Percentiles rank a stretch among this genome's conserved stretches.
phyloP scores from a whole-genome alignment of 768 basidiomycete genomes.

The Podaxis carcinomalis region DNA sequence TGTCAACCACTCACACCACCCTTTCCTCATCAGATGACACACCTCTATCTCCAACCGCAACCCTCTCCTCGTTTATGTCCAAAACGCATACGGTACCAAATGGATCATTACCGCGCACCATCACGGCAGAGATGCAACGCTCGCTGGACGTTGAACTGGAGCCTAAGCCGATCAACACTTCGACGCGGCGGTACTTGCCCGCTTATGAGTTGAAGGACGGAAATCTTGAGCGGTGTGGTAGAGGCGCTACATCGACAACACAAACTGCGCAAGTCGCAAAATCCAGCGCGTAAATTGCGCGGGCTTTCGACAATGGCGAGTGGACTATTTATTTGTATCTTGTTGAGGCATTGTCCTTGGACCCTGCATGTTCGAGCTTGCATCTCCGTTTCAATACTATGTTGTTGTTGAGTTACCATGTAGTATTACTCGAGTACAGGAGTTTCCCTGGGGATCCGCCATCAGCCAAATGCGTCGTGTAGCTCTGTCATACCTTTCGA shows the following conservation, averaged over 20 bases:
- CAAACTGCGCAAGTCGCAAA: neutral
- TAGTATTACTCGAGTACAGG: neutral
- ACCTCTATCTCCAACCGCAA: constrained; percentile 21
- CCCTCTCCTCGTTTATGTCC: constrained; percentile 26
- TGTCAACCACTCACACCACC: constrained; percentile 19
- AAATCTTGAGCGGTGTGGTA: constrained; percentile 66
- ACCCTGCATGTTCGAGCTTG: neutral
- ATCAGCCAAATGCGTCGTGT: too few species aligned
- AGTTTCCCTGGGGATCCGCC: too few species aligned
- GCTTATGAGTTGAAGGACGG: constrained; percentile 81
- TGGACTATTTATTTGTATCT: neutral
- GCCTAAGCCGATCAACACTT: neutral
- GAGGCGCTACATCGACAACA: constrained; percentile 28
- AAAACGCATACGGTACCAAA: constrained; percentile 23
- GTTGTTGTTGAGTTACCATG: neutral
- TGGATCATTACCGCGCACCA: constrained; percentile 9
- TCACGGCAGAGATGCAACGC: constrained; percentile 1
- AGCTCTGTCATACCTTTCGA: too few species aligned
- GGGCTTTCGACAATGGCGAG: neutral
- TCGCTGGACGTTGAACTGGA: neutral
- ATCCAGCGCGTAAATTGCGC: neutral
- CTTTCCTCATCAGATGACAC: constrained; percentile 12
- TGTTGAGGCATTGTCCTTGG: neutral
- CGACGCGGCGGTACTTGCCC: constrained; percentile 49
- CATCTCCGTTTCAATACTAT: neutral